Base-by-base conservation (phyloP, 345 rosid species). In the Carallia pectinifolia region DNA sequence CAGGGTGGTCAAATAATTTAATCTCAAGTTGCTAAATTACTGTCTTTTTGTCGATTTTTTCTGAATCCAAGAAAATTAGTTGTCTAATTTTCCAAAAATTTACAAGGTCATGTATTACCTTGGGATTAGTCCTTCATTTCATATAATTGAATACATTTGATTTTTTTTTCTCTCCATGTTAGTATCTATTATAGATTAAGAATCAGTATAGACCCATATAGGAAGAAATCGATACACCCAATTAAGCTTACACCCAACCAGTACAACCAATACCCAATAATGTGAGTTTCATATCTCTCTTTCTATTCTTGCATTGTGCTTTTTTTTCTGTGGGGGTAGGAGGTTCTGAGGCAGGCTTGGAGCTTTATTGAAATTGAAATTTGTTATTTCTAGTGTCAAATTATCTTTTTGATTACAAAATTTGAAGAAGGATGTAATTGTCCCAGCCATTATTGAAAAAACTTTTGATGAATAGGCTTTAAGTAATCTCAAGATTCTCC, bases 1-100 rank as follows among this genome's bases (percentile, higher is more conserved):
- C 98, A 92, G 79, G 98, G 99, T 1, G 98, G 99, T 65, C 99
- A 98, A 59, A 92, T 95, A 38, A 95, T 95, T 74, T 79, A 92
- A 65, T 95, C 99, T 62, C 99, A 95, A 93, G 98, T 95, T 79
- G 39, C 56, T 47, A 63, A 31, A 7, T 61, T 15, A 52, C 53
- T 64, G 13, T 10, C 50, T 16, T 53, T 70, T 66, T 61, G 37
- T 61, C 29, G 47, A 23, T 50, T n/a, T 50, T 15, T 2, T n/a
- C 19, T 54, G 18, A 55, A 71, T 62, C 34, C 74, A 10, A 36
- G 17, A 47, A 50, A 23, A 3, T 13, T 31, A 40, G 29, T 12
- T 1, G 50, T 12, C 34, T 27, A 37, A 12, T 31, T 58, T 60
- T 61, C 15, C 6, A 38, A 47, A 19, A 19, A 52, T 52, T 16